Conservation (phyloP, 2,329 filamentous ascomycete species). For the Aspergillus eucalypticola region DNA sequence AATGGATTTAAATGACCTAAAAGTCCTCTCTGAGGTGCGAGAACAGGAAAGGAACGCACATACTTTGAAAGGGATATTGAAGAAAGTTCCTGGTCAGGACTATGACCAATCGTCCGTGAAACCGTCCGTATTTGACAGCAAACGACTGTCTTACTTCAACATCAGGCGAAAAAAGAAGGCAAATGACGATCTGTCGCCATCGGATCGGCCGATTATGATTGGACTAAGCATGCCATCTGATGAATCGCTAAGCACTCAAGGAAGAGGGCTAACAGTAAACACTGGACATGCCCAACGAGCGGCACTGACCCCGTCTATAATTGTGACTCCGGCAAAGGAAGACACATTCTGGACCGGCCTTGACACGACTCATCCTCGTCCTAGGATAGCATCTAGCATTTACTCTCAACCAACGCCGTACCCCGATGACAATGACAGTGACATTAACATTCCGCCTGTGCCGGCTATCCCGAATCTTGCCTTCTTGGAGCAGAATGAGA, state of each 20-base stretch:
- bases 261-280: conserved; percentile 25
- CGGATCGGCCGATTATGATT: conserved; percentile 49
- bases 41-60: conserved; percentile 34
- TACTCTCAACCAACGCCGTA: conserved; percentile 45
- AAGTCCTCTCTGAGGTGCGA: conserved; percentile 34
- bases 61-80: conserved; percentile 23
- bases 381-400: conserved; percentile 44
- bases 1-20: conserved; percentile 42
- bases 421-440: conserved; percentile 23
- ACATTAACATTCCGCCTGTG: conserved; percentile 40
- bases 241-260: conserved; percentile 27
- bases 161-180: conserved; percentile 26
- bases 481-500: conserved; percentile 18
- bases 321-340: conserved; percentile 48
- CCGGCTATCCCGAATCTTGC: conserved; percentile 42
- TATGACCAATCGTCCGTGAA: conserved; percentile 27
- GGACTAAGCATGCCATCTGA: conserved; percentile 45
- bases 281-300: conserved; percentile 35
- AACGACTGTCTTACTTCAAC: conserved; percentile 20
- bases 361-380: conserved; percentile 26
- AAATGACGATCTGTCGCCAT: conserved; percentile 43
- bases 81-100: conserved; percentile 23
- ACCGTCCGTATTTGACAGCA: conserved; percentile 2
- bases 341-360: conserved; percentile 38
- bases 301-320: conserved; percentile 47